Conservation (phyloP, 305 asterid species). For the Solanum aculeatissimum region DNA sequence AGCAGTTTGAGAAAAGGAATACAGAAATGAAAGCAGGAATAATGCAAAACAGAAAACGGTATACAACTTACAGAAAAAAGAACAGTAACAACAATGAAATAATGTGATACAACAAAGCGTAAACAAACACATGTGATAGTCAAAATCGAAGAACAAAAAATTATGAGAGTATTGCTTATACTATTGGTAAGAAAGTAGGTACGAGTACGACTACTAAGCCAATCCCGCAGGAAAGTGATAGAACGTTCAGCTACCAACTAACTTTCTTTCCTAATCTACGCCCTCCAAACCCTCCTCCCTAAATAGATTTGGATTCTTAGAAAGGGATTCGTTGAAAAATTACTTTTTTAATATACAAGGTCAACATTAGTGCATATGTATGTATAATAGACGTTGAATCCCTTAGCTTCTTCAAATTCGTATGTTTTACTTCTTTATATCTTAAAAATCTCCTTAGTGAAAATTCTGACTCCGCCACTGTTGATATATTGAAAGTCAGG, state of each 20-base stretch:
- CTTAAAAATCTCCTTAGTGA: background rate
- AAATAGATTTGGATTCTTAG: background rate
- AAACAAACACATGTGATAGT: background rate
- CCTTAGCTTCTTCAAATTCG: background rate
- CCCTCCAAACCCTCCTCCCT: background rate
- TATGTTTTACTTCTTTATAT: background rate
- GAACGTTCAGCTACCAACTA: background rate
- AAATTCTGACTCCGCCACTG: background rate
- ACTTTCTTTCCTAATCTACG: background rate
- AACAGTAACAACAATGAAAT: background rate
- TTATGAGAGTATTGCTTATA: background rate
- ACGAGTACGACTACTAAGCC: background rate
- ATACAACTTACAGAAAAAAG: background rate
- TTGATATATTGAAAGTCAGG: background rate
- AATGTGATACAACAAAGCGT: background rate
- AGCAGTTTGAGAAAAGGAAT: background rate
- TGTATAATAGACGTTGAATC: background rate
- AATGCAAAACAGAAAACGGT: background rate
- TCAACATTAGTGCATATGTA: background rate
- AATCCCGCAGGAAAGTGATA: background rate
- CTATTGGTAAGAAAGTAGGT: background rate
- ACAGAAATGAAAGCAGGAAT: background rate
- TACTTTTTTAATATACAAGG: background rate
- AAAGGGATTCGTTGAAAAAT: background rate
- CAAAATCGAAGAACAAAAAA: background rate